A percentile compares a stretch with the other conserved stretches of the same genome.
Conservation (phyloP, 805 yeast genomes). For the Saturnispora hagleri region DNA sequence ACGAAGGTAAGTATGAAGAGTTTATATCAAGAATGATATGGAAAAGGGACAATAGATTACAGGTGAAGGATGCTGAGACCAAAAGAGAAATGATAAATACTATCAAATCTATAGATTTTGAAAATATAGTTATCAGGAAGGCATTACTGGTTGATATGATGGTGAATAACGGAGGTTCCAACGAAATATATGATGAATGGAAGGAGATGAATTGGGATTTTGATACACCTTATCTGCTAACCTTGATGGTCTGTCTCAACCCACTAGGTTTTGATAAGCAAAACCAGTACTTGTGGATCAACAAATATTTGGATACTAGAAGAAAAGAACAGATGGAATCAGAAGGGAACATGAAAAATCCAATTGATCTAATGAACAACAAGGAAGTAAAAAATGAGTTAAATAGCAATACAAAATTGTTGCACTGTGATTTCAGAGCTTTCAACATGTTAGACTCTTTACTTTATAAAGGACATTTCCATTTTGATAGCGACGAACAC, state of each 20-base stretch:
- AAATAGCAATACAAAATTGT: background rate
- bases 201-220: background rate
- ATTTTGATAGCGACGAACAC: background rate
- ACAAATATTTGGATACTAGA: background rate
- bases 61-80: background rate
- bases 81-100: background rate
- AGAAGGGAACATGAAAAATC: background rate
- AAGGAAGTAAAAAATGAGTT: background rate
- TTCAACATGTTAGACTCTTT: background rate
- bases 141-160: background rate
- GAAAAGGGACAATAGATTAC: background rate
- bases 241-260: slow-evolving; percentile 1
- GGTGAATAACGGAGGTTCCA: background rate
- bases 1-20: background rate
- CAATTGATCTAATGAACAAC: background rate
- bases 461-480: background rate
- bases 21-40: background rate
- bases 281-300: background rate
- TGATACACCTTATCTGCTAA: background rate
- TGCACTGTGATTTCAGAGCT: background rate
- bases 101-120: background rate
- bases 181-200: background rate
- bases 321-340: background rate
- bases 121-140: background rate
- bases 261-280: background rate